A percentile compares a stretch with the other conserved stretches of the same genome.
phyloP scores from a whole-genome alignment of 148 eudicot genomes.

The Camellia japonica region DNA sequence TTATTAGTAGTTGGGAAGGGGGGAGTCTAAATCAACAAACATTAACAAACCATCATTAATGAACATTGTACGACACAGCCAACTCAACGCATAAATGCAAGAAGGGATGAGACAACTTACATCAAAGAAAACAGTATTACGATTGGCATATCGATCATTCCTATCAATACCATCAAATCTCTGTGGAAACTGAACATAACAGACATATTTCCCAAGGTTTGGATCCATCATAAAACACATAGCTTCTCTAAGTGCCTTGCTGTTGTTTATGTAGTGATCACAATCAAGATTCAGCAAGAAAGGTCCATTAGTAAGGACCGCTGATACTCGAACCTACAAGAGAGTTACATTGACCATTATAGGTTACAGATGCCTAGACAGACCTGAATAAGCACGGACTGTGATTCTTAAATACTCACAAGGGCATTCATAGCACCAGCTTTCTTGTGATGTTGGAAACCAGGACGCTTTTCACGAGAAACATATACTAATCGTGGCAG shows the following conservation, averaged over 20 bases:
- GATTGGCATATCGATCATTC: conserved; percentile 86
- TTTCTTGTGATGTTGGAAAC: conserved; percentile 87
- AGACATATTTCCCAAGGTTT: conserved; percentile 79
- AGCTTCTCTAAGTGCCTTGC: conserved; percentile 79
- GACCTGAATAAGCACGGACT: background rate
- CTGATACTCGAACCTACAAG: conserved; percentile 85
- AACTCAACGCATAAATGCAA: background rate
- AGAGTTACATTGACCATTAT: conserved; percentile 3
- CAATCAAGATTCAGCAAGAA: conserved; percentile 90
- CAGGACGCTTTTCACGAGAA: conserved; percentile 95
- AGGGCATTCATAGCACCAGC: conserved; percentile 97
- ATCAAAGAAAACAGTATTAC: conserved; percentile 90
- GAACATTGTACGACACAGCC: background rate
- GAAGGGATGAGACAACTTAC: conserved; percentile 39
- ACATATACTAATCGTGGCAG: conserved; percentile 79
- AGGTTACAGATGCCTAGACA: background rate
- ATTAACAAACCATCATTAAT: background rate
- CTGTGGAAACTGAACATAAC: conserved; percentile 93
- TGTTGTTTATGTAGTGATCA: conserved; percentile 91
- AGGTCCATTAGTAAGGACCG: conserved; percentile 87
- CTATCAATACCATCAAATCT: conserved; percentile 90
- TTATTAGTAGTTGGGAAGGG: conserved; percentile 11
- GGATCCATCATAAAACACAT: conserved; percentile 97
- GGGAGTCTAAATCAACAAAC: background rate
- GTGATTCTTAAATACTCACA: conserved; percentile 37